Percentiles rank a stretch among this genome's conserved stretches.
Evolutionary conservation across 768 basidiomycete genomes (phyloP).

Genomic region (Psilocybe cyanescens): DNA sequence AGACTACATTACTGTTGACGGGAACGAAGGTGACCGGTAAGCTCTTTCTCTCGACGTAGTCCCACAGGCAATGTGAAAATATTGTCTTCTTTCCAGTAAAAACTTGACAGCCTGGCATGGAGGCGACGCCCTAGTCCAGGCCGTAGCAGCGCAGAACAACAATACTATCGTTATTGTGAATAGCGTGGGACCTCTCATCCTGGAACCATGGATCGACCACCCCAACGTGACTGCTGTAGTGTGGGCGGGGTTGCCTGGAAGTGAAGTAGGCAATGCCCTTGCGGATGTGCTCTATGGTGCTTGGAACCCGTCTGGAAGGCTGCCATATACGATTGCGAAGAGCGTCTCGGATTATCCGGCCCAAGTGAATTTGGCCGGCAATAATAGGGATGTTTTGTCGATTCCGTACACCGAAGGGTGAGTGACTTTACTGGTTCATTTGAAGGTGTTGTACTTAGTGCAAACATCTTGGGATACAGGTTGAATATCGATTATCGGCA

Average conservation of each 20-base stretch:
- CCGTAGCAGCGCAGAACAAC: slow-evolving; percentile 67
- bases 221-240: slow-evolving; percentile 73
- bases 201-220: slow-evolving; percentile 73
- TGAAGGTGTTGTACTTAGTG: not conserved
- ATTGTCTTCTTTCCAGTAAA: slow-evolving; percentile 6
- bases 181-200: slow-evolving; percentile 60
- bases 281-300: slow-evolving; percentile 72
- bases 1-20: slow-evolving; percentile 78
- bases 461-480: slow-evolving; percentile 23
- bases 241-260: slow-evolving; percentile 72
- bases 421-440: slow-evolving; percentile 10
- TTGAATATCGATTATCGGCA: slow-evolving; percentile 75
- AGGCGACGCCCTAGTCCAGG: slow-evolving; percentile 70
- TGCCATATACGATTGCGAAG: slow-evolving; percentile 81
- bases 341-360: slow-evolving; percentile 59
- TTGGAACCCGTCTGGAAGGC: slow-evolving; percentile 68
- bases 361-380: slow-evolving; percentile 43
- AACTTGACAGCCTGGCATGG: slow-evolving; percentile 78
- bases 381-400: slow-evolving; percentile 40
- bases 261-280: slow-evolving; percentile 73
- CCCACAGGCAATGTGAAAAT: not conserved
- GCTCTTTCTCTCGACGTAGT: slow-evolving; percentile 12
- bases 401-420: slow-evolving; percentile 65
- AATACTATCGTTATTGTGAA: slow-evolving; percentile 77
- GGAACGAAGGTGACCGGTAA: slow-evolving; percentile 75